Percentiles rank a stretch among this genome's conserved stretches.
Conservation (phyloP, 306 rosid genomes). For the Citrullus amarus region DNA sequence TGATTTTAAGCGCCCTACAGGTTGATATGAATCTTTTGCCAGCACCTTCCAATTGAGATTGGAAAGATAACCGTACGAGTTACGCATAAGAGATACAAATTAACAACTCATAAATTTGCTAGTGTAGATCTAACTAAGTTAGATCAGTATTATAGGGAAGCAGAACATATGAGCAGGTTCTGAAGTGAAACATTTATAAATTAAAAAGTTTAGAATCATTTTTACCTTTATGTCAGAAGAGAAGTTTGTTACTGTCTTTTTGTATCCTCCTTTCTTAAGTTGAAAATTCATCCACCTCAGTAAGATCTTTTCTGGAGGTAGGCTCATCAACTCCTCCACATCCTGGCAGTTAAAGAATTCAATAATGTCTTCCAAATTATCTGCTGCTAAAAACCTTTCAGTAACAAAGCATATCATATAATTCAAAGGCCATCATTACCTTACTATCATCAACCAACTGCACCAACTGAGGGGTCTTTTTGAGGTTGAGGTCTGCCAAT, state of each 20-base stretch:
- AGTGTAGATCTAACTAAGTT: neutral
- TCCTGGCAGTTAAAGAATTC: constrained; percentile 38
- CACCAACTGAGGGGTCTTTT: constrained; percentile 91
- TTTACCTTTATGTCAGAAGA: constrained; percentile 91
- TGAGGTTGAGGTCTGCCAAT: constrained; percentile 87
- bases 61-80: neutral
- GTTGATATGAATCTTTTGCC: neutral
- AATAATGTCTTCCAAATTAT: constrained; percentile 9
- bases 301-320: constrained; percentile 92
- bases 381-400: neutral
- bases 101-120: neutral
- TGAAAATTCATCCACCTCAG: constrained; percentile 97
- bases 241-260: constrained; percentile 67
- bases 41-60: neutral
- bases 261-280: constrained; percentile 71
- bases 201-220: neutral
- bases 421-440: constrained; percentile 26
- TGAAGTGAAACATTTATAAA: neutral
- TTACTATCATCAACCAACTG: constrained; percentile 84
- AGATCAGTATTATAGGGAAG: neutral
- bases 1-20: neutral
- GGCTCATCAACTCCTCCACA: constrained; percentile 89
- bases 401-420: constrained; percentile 3
- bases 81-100: neutral
- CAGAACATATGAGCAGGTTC: neutral